phyloP scores from a whole-genome alignment of 805 yeast species.

The Lachancea meyersii region DNA sequence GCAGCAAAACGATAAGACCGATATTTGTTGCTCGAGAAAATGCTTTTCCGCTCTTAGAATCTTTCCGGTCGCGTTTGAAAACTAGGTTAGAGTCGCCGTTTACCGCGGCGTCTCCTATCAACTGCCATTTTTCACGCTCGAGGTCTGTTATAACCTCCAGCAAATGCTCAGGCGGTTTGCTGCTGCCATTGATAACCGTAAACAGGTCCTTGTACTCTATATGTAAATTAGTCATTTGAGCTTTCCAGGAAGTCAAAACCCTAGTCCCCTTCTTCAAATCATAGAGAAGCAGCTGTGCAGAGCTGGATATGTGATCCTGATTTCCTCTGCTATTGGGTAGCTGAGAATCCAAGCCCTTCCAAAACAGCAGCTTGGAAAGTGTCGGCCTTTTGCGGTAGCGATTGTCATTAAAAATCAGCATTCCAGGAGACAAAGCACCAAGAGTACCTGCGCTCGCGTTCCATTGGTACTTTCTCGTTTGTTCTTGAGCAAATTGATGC shows the following conservation, averaged over 20 bases:
- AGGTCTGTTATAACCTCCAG: constrained; percentile 17
- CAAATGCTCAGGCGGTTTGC: constrained; percentile 23
- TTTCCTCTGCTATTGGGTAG: neutral
- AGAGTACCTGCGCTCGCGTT: constrained; percentile 9
- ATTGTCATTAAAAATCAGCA: constrained; percentile 14
- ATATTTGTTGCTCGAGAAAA: neutral
- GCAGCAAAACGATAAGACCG: neutral
- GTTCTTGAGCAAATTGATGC: constrained; percentile 17
- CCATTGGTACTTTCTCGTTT: constrained; percentile 24
- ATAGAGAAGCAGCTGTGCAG: constrained; percentile 9
- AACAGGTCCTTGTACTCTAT: constrained; percentile 23
- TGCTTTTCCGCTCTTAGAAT: neutral
- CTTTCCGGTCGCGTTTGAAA: constrained; percentile 14
- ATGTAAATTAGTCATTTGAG: constrained; percentile 15
- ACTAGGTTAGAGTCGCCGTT: constrained; percentile 18
- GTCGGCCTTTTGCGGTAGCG: neutral
- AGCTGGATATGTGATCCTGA: neutral
- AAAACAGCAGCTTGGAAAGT: neutral
- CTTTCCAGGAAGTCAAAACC: constrained; percentile 8
- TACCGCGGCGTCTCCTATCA: constrained; percentile 21
- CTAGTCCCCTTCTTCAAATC: constrained; percentile 13
- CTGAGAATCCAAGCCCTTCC: neutral
- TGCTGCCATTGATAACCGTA: constrained; percentile 23
- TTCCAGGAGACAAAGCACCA: constrained; percentile 14
- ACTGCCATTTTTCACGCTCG: constrained; percentile 24